A percentile compares a stretch with the other conserved stretches of the same genome.
Evolutionary conservation across 495 filamentous ascomycete genomes (phyloP).

Genomic region (Emericellopsis terricola): DNA sequence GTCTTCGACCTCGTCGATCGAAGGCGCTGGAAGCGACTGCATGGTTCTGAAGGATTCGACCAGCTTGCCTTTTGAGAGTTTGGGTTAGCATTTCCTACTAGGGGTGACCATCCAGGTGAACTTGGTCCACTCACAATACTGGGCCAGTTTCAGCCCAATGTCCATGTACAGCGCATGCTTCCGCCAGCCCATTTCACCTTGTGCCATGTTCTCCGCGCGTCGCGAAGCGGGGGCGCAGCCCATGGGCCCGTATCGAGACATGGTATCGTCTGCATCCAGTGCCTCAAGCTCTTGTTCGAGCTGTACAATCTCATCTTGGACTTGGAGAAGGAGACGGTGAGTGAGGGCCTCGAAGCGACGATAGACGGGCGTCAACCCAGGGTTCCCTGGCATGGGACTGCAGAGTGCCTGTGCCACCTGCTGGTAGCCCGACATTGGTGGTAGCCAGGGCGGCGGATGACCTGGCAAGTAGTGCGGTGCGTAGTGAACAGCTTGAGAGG

Average conservation of each 20-base stretch:
- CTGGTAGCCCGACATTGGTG: slow-evolving; percentile 43
- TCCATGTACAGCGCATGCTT: slow-evolving; percentile 51
- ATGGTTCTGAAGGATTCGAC: slow-evolving; percentile 47
- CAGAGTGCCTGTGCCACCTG: slow-evolving; percentile 43
- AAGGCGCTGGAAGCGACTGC: slow-evolving; percentile 35
- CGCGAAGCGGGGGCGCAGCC: slow-evolving; percentile 41
- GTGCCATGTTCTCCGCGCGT: slow-evolving; percentile 44
- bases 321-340: slow-evolving; percentile 65
- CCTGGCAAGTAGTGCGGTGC: no score
- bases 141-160: slow-evolving; percentile 56
- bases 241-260: slow-evolving; percentile 37
- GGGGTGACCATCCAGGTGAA: not conserved
- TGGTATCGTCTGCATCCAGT: slow-evolving; percentile 54
- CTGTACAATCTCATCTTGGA: slow-evolving; percentile 74
- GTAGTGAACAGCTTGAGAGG: no score
- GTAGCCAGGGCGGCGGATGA: no score
- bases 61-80: slow-evolving; percentile 36
- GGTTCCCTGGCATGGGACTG: slow-evolving; percentile 8
- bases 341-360: slow-evolving; percentile 73
- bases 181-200: slow-evolving; percentile 53
- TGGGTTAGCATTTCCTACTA: not conserved
- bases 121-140: slow-evolving; percentile 54
- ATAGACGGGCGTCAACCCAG: slow-evolving; percentile 50
- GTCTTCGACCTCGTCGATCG: slow-evolving; percentile 34
- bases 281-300: slow-evolving; percentile 57